Percentiles rank a stretch among this genome's conserved stretches.
Evolutionary conservation across 108 stramenopile genomes (phyloP).

Genomic region (Fistulifera pelliculosa): DNA sequence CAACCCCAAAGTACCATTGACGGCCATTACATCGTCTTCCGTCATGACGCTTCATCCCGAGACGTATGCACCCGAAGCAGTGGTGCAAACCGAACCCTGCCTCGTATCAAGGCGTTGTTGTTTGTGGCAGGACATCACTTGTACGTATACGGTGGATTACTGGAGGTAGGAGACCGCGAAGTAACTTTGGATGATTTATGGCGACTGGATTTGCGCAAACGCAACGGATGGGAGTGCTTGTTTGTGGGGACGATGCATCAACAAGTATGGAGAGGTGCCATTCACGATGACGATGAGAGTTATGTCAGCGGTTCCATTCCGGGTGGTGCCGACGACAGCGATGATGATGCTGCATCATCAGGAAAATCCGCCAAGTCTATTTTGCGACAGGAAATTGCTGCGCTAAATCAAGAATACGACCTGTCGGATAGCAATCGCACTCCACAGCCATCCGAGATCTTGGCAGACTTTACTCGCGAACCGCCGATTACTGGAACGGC

Average conservation of each 20-base stretch:
- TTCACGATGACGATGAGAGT: conserved; percentile 12
- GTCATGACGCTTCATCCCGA: conserved; percentile 57
- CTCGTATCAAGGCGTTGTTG: conserved; percentile 60
- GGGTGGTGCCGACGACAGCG: conserved; percentile 14
- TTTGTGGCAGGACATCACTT: conserved; percentile 43
- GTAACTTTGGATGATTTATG: conserved; percentile 87
- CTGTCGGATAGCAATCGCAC: conserved; percentile 42
- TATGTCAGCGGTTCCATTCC: conserved; percentile 10
- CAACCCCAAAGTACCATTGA: not conserved
- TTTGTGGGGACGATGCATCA: conserved; percentile 82
- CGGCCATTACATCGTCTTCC: conserved; percentile 32
- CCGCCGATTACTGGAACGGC: conserved; percentile 57
- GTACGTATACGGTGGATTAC: conserved; percentile 69
- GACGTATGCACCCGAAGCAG: conserved; percentile 50
- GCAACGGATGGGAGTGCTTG: conserved; percentile 78
- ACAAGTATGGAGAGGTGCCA: conserved; percentile 64
- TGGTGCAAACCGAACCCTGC: conserved; percentile 68
- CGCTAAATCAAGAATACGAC: conserved; percentile 50
- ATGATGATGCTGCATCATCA: conserved; percentile 44
- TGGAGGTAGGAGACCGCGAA: conserved; percentile 89
- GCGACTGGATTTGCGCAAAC: conserved; percentile 74
- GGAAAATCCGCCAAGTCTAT: conserved; percentile 40
- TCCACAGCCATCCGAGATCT: conserved; percentile 48
- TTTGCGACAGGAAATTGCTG: conserved; percentile 49
- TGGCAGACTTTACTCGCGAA: conserved; percentile 80